Evolutionary conservation across 23 red algal genomes (phyloP), one percentile per base, ranked within the genome.

Genomic region (Pyropia yezoensis): DNA sequence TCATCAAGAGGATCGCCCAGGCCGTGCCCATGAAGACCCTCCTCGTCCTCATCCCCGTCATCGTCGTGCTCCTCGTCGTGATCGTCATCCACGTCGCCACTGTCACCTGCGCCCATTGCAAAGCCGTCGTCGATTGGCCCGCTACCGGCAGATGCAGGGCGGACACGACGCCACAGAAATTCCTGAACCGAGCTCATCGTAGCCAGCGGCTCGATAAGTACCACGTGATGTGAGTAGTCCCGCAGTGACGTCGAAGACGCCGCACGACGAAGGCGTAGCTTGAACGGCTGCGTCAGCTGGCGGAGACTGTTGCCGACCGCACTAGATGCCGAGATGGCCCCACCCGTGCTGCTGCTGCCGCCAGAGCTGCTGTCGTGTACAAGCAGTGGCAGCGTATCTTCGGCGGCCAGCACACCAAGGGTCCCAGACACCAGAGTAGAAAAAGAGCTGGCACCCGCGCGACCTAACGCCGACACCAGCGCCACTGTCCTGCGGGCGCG

Each of bases 201-300:
- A 4, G 89, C 82, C 30, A 95, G 30, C 49, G 89, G 89, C 64
- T 95, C 89, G 55, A 95, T 85, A 7, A 95, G 69, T 1, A 95
- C 89, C 32, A 95, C 56, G 34, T 83, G 76, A 49, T 83, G 72
- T 11, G 79, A 77, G 33, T 85, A 95, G 33, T 95, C 89, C 23
- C 82, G 75, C 30, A 95, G 61, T 1, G 49, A 27, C 15, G 58
- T 18, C 23, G 62, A 62, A 1, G 67, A 18, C 7, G 67, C 25
- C 52, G 59, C 69, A 7, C 72, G 66, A 18, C 54, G 54, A 22
- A 95, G 50, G 56, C 80, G 66, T 39, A 95, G 61, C 50, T 83
- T 83, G 63, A 95, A 81, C 52, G 89, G 89, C 55, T 95, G 89
- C 7, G 79, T 49, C 28, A 95, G 76, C 49, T 89, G 84, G 27